A percentile compares a stretch with the other conserved stretches of the same genome.
phyloP scores from a whole-genome alignment of 345 rosid species.

The Turritis glabra region DNA sequence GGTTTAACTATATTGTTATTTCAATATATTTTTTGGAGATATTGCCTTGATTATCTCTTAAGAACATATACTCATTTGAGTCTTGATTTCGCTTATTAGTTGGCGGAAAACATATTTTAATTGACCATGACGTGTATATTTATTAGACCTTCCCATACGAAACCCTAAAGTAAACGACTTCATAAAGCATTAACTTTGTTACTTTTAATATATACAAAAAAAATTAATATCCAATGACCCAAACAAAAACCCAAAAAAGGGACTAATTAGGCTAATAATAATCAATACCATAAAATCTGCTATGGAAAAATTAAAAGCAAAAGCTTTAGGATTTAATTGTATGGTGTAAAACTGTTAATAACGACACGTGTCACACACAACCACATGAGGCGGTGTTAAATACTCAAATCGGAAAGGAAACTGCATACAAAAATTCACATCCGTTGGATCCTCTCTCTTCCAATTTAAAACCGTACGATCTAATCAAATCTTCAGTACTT shows the following conservation, averaged over 20 bases:
- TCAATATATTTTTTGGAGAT: background rate
- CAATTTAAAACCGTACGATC: slow-evolving; percentile 15
- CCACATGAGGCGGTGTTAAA: slow-evolving; percentile 37
- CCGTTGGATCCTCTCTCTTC: slow-evolving; percentile 5
- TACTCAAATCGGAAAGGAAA: slow-evolving; percentile 17
- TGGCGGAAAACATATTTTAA: background rate
- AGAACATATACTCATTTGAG: background rate
- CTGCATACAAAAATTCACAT: background rate
- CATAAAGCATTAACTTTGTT: background rate
- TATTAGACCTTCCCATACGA: background rate
- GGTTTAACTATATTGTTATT: background rate
- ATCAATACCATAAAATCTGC: background rate
- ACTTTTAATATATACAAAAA: background rate
- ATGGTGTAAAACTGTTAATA: slow-evolving; percentile 19
- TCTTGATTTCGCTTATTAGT: background rate
- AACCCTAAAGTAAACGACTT: slow-evolving; percentile 23
- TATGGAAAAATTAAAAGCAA: background rate
- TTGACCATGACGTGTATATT: background rate
- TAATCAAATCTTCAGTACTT: background rate
- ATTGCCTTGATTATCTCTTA: background rate
- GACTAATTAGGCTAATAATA: slow-evolving; percentile 3
- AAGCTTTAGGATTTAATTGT: slow-evolving; percentile 20
- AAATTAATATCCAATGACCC: too few relatives aligned
- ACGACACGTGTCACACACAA: slow-evolving; percentile 32
- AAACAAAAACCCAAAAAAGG: background rate